Evolutionary conservation across 495 filamentous ascomycete species (phyloP).

Genomic region (Astrocystis sublimbata): DNA sequence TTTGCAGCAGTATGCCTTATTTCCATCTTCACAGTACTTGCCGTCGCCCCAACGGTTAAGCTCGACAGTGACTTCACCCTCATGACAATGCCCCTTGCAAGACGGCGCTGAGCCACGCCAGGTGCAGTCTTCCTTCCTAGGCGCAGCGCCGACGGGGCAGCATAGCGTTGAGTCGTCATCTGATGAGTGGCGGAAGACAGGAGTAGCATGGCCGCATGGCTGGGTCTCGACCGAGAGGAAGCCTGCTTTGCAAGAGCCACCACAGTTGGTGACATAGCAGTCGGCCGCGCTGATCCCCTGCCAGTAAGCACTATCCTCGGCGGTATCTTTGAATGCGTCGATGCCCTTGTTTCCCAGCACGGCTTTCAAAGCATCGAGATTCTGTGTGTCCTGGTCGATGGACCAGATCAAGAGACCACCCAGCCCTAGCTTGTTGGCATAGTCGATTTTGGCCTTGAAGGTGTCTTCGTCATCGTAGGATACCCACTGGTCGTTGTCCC

Average conservation of each 20-base stretch:
- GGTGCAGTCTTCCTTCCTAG: neutral
- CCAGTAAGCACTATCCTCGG: neutral
- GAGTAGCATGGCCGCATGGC: neutral
- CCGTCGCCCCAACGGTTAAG: neutral
- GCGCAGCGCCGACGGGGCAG: neutral
- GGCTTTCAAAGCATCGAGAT: slow-evolving; percentile 25
- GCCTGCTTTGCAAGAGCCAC: neutral
- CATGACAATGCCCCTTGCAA: neutral
- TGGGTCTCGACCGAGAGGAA: neutral
- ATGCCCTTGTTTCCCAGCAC: slow-evolving; percentile 4
- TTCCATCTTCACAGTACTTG: neutral
- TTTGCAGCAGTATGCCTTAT: neutral
- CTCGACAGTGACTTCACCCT: neutral
- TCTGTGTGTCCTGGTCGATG: slow-evolving; percentile 29
- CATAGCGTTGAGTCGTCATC: neutral
- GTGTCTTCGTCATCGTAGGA: slow-evolving; percentile 46
- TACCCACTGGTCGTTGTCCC: slow-evolving; percentile 47
- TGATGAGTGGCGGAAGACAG: no score
- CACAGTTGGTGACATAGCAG: neutral
- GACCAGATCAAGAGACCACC: slow-evolving; percentile 32
- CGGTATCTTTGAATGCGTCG: neutral
- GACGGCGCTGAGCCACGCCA: neutral
- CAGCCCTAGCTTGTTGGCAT: slow-evolving; percentile 34
- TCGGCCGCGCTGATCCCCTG: neutral
- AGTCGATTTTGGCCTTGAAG: slow-evolving; percentile 40